Conservation (phyloP, 2,329 filamentous ascomycete genomes). For the Xylariaceae sp. region DNA sequence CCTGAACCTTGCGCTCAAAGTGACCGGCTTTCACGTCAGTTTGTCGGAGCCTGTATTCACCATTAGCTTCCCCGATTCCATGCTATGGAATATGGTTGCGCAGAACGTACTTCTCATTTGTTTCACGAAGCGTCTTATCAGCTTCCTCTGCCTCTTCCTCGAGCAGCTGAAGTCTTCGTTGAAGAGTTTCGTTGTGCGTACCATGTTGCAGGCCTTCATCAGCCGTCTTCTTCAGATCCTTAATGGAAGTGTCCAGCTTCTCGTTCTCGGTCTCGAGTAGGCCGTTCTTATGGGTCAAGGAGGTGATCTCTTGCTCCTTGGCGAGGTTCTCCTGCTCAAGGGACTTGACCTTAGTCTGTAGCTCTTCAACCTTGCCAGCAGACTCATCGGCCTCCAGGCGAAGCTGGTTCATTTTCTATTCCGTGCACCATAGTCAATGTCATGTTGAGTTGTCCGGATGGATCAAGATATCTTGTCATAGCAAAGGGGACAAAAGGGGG, state of each 20-base stretch:
- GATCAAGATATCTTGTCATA: background rate
- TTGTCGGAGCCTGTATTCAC: slow-evolving; percentile 74
- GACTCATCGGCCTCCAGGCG: slow-evolving; percentile 90
- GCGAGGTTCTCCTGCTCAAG: slow-evolving; percentile 92
- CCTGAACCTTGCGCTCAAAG: slow-evolving; percentile 98
- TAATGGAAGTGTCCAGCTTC: slow-evolving; percentile 80
- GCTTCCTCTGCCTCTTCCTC: slow-evolving; percentile 97
- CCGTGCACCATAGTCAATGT: slow-evolving; percentile 5
- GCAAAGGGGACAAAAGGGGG: no score
- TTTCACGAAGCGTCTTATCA: slow-evolving; percentile 93
- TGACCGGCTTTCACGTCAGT: slow-evolving; percentile 99
- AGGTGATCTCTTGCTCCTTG: slow-evolving; percentile 98
- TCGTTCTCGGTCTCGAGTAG: slow-evolving; percentile 87
- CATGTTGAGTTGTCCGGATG: slow-evolving; percentile 2
- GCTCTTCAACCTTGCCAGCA: slow-evolving; percentile 76
- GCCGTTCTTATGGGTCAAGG: slow-evolving; percentile 90
- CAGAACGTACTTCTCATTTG: slow-evolving; percentile 93
- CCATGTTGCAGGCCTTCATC: slow-evolving; percentile 78
- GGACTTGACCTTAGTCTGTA: slow-evolving; percentile 79
- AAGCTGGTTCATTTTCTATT: slow-evolving; percentile 92
- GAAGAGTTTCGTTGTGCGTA: slow-evolving; percentile 86
- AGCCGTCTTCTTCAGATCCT: slow-evolving; percentile 82
- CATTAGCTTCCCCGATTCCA: slow-evolving; percentile 4
- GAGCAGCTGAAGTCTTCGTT: slow-evolving; percentile 88
- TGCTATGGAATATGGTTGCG: background rate